These are phyloP conservation scores for Grifola frondosa DNA, from an alignment of 1,284 basidiomycete genomes.

Conservation along the genomic window DNA sequence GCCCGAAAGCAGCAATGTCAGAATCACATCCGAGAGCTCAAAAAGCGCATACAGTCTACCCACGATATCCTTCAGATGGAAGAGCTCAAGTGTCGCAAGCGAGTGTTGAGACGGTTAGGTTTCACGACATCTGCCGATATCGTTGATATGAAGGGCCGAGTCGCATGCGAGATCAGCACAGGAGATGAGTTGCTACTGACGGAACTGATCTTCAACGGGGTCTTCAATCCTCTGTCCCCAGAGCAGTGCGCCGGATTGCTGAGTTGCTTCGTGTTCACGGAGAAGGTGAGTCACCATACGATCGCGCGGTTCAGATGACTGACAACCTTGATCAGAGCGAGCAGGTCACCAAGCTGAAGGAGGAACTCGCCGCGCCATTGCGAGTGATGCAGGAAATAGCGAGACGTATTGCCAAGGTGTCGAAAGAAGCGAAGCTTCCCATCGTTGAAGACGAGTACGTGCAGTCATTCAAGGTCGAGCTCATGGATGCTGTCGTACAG, in stretches of 20 bases:
- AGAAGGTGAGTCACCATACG: conserved; percentile 64
- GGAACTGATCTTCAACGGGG: conserved; percentile 96
- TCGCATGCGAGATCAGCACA: conserved; percentile 97
- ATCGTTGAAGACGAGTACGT: conserved; percentile 96
- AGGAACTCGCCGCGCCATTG: conserved; percentile 90
- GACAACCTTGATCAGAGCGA: conserved; percentile 64
- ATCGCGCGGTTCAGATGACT: conserved; percentile 1
- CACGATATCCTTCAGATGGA: conserved; percentile 95
- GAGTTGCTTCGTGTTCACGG: conserved; percentile 96
- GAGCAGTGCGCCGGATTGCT: conserved; percentile 93
- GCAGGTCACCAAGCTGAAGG: conserved; percentile 82
- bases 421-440: conserved; percentile 87
- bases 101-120: conserved; percentile 87
- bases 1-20: conserved; percentile 74
- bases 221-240: conserved; percentile 87
- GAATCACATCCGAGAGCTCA: conserved; percentile 72
- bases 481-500: conserved; percentile 96
- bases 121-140: conserved; percentile 91
- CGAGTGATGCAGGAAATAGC: conserved; percentile 96
- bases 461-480: conserved; percentile 93
- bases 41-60: conserved; percentile 85
- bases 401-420: conserved; percentile 91
- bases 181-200: conserved; percentile 97
- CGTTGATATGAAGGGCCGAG: conserved; percentile 96
- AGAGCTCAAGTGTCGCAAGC: conserved; percentile 94